phyloP scores from a whole-genome alignment of 768 basidiomycete species.

The Phanerochaete sordida region DNA sequence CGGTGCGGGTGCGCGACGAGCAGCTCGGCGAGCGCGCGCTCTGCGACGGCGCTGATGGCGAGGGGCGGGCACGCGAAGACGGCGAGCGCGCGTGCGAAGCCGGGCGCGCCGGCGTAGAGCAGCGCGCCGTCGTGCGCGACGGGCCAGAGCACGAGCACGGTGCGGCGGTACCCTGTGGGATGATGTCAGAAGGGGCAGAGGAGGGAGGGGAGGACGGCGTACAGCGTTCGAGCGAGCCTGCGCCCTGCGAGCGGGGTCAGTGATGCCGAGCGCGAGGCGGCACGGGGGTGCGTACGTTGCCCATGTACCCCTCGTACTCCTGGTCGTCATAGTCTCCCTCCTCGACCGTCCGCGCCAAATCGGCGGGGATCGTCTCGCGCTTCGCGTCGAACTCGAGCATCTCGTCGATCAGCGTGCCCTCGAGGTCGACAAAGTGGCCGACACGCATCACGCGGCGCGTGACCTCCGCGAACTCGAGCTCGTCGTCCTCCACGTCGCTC shows the following conservation, averaged over 20 bases:
- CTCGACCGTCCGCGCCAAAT: slow-evolving; percentile 13
- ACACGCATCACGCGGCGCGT: slow-evolving; percentile 8
- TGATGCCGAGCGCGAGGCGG: not conserved
- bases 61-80: not conserved
- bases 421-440: slow-evolving; percentile 15
- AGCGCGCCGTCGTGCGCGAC: not conserved
- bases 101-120: slow-evolving; percentile 2
- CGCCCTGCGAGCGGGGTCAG: slow-evolving; percentile 13
- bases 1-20: not conserved
- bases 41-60: not conserved
- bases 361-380: slow-evolving; percentile 15
- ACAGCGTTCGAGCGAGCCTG: slow-evolving; percentile 22
- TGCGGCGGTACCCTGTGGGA: slow-evolving; percentile 22
- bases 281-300: slow-evolving; percentile 20
- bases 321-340: slow-evolving; percentile 17
- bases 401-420: slow-evolving; percentile 9
- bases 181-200: not conserved
- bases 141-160: slow-evolving; percentile 25
- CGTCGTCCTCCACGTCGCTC: slow-evolving; percentile 6
- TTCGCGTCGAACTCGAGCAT: slow-evolving; percentile 6
- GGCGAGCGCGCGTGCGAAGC: slow-evolving; percentile 8
- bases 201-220: not conserved
- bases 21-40: slow-evolving; percentile 4
- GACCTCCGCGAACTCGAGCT: slow-evolving; percentile 14
- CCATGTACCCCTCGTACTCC: slow-evolving; percentile 26